Evolutionary conservation across 768 basidiomycete genomes (phyloP).

Genomic region (Pleurotus cornucopiae): DNA sequence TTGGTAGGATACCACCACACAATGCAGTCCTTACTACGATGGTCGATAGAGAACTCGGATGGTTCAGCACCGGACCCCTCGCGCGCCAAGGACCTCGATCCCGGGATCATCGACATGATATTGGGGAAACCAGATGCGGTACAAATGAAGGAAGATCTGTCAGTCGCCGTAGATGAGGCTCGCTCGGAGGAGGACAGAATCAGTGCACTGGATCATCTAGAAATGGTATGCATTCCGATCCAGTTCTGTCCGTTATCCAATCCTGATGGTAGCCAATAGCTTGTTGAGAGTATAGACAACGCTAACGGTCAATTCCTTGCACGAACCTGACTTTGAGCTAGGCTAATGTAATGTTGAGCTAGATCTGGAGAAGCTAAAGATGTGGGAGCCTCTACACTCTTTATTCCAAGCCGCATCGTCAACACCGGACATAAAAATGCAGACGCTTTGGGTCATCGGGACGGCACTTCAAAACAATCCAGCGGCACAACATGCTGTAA

Average conservation of each 20-base stretch:
- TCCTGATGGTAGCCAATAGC: conserved; percentile 31
- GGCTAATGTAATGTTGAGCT: conserved; percentile 1
- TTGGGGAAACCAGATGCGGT: conserved; percentile 81
- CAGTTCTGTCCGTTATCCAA: neutral
- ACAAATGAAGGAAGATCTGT: conserved; percentile 79
- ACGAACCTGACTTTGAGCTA: neutral
- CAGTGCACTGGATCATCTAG: conserved; percentile 75
- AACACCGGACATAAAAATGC: conserved; percentile 57
- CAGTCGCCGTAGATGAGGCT: conserved; percentile 52
- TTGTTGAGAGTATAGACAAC: conserved; percentile 88
- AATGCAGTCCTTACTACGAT: conserved; percentile 79
- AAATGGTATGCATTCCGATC: conserved; percentile 58
- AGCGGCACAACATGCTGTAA: conserved; percentile 69
- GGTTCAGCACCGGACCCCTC: conserved; percentile 21
- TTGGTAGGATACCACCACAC: neutral
- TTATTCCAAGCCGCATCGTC: conserved; percentile 53
- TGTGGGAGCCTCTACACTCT: conserved; percentile 75
- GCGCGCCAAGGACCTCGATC: conserved; percentile 53
- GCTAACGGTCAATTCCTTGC: conserved; percentile 59
- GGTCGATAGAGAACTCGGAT: conserved; percentile 73
- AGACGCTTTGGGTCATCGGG: conserved; percentile 82
- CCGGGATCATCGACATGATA: conserved; percentile 81
- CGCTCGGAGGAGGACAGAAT: conserved; percentile 56
- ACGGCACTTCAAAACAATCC: conserved; percentile 92
- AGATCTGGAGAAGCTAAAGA: conserved; percentile 73